Percentiles rank a stretch among this genome's conserved stretches.
phyloP scores from a whole-genome alignment of 73 alveolate genomes.

The Stentor roeselii region DNA sequence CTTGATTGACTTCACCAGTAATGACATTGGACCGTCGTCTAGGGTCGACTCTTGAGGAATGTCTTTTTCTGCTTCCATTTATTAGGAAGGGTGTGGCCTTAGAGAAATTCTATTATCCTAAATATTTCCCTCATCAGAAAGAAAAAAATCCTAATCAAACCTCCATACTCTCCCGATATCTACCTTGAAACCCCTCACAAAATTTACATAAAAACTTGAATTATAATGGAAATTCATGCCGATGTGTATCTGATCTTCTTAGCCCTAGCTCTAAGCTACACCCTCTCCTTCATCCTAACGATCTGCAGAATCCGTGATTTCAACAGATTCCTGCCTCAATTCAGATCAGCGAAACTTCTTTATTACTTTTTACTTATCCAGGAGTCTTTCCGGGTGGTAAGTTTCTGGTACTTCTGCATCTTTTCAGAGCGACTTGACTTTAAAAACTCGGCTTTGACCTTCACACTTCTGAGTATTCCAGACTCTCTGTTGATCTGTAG shows the following conservation, averaged over 20 bases:
- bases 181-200: not conserved
- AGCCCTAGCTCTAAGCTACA: not conserved
- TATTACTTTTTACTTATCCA: not conserved
- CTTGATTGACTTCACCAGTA: constrained; percentile 91
- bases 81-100: no score
- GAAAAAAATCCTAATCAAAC: not conserved
- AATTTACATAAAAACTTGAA: not conserved
- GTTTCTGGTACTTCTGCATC: constrained; percentile 10
- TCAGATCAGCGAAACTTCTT: not conserved
- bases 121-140: no score
- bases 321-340: not conserved
- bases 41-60: constrained; percentile 76
- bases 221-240: not conserved
- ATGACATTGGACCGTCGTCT: constrained; percentile 90
- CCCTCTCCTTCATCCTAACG: not conserved
- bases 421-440: not conserved
- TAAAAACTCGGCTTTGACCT: not conserved
- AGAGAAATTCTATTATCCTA: no score
- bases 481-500: not conserved
- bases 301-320: not conserved
- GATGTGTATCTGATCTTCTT: constrained; percentile 7
- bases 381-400: not conserved
- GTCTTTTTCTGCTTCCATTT: constrained; percentile 38
- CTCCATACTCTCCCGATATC: not conserved
- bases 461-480: not conserved